Evolutionary conservation across 2,329 filamentous ascomycete species (phyloP).

Genomic region (Aspergillus tubingensis): DNA sequence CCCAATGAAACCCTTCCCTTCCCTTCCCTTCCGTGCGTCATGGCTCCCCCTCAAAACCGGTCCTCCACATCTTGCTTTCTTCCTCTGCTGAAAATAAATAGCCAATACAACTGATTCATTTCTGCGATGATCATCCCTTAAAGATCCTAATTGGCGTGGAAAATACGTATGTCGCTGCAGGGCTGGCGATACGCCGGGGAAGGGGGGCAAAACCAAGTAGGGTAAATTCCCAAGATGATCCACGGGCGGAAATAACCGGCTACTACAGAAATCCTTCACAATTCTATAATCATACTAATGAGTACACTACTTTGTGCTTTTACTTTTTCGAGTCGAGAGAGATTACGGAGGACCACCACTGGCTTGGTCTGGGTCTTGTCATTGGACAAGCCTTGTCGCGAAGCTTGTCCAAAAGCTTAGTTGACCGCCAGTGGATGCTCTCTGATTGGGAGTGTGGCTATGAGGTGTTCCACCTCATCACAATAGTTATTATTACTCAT

Average conservation of each 20-base stretch:
- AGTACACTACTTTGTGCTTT: no score
- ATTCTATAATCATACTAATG: background rate
- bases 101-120: background rate
- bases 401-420: conserved; percentile 6
- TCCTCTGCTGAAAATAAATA: background rate
- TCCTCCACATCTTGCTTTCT: background rate
- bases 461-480: no score
- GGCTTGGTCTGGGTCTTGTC: background rate
- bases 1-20: background rate
- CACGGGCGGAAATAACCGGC: background rate
- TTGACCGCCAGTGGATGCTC: background rate
- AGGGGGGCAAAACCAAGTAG: background rate
- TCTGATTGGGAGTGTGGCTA: background rate
- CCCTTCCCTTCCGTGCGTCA: background rate
- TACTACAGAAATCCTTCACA: background rate
- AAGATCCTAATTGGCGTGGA: background rate
- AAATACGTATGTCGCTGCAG: background rate
- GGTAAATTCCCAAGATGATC: background rate
- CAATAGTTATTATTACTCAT: no score
- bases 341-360: no score
- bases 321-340: no score
- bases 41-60: background rate
- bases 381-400: conserved; percentile 7
- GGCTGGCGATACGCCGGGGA: background rate
- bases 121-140: background rate